Evolutionary conservation across 2,329 filamentous ascomycete genomes (phyloP), one percentile per base, ranked within the genome.

Genomic region (Ophioceras dolichostomum): DNA sequence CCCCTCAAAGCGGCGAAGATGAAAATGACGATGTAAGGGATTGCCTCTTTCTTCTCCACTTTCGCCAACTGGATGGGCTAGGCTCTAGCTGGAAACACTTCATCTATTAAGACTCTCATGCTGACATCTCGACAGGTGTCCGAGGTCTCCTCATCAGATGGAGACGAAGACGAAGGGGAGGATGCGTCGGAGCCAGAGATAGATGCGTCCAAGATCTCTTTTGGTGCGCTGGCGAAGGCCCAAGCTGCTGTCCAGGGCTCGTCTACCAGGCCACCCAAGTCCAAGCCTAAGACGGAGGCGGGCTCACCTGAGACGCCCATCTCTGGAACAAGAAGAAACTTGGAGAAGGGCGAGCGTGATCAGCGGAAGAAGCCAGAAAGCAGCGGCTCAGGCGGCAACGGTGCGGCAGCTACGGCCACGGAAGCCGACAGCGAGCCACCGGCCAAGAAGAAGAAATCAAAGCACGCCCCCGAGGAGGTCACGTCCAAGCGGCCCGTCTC

Each of bases 211-310:
- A 65, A 68, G 42, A 76, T 95, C 45, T 91, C 87, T 18, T 95
- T 96, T 51, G 88, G 87, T 44, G 83, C 84, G n/a, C 67, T 95
- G 29, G 85, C 84, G 45, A 84, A 85, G 65, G 88, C 87, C 2
- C 85, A 94, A 62, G 79, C 79, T n/a, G n/a, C n/a, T n/a, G n/a
- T n/a, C n/a, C n/a, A n/a, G n/a, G n/a, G n/a, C n/a, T n/a, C n/a
- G n/a, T n/a, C n/a, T n/a, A n/a, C n/a, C n/a, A n/a, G n/a, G n/a
- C n/a, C n/a, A n/a, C n/a, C 13, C 17, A 21, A 33, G 10, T 5
- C 31, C 4, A 33, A 20, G 22, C 18, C 12, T 18, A n/a, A 13
- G n/a, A n/a, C 31, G 18, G 31, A 33, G 9, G 12, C 20, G 19
- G 31, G n/a, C 18, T 13, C 31, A 12, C 17, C 31, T 10, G 31